Base-by-base conservation (phyloP, 2,329 filamentous ascomycete genomes). In the Dichotomopilus funicola region DNA sequence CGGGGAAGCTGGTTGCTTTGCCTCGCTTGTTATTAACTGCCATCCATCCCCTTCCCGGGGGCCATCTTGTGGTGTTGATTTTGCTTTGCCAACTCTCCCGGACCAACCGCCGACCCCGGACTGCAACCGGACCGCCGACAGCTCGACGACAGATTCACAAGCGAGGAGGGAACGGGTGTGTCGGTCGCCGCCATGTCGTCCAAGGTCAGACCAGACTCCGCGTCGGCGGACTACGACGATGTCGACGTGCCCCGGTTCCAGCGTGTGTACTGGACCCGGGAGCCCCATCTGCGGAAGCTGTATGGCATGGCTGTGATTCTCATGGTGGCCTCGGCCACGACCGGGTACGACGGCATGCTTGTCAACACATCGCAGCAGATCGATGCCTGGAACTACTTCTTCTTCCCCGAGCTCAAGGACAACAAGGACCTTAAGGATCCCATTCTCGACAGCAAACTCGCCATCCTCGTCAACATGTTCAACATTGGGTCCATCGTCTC, bases 301-400 rank as follows among this genome's bases (percentile, higher is more conserved):
- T 83, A 83, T 64, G 72, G 73, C 50, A 74, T 76, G 65, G 73
- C 72, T 56, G 68, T 74, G 19, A 75, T 83, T 56, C 72, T 85
- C 55, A 79, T 81, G 67, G 71, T 84, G 55, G 80, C 79, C 10
- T 83, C 81, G 35, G 81, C 81, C 44, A 83, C 80, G 35, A 83
- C 80, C 6, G 80, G 81, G 52, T 84, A 83, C 64, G 81, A 85
- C 68, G 80, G 80, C 54, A 78, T 80, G 75, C 71, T 82, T 58
- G 72, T 82, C 65, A 83, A 83, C 68, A 81, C 78, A 8, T 80
- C 78, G 3, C 79, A 82, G 70, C 76, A 80, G 67, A 79, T 83
- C 63, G 70, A 78, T 57, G 68, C 68, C 13, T 83, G 79, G 78
- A 73, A 77, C 60, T 60, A 64, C 2, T 80, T 74, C 69, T 82